Evolutionary conservation across 2,329 filamentous ascomycete genomes (phyloP).

Genomic region (Fusarium sp.): DNA sequence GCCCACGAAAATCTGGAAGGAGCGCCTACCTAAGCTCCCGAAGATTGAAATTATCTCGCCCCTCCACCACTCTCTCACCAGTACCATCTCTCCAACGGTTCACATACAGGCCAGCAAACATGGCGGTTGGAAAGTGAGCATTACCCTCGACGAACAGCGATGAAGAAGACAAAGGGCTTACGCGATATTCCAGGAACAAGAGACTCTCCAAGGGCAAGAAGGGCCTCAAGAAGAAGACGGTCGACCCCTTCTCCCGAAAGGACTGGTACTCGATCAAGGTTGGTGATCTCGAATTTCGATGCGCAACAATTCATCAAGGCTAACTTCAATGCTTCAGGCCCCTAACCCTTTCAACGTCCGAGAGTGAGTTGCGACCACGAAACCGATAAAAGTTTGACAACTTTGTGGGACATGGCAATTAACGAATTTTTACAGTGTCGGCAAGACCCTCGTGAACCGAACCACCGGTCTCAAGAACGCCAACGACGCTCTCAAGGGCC

Average conservation of each 20-base stretch:
- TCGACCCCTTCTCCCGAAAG: conserved; percentile 98
- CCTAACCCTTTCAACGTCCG: conserved; percentile 94
- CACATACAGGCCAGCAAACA: conserved; percentile 64
- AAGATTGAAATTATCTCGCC: conserved; percentile 57
- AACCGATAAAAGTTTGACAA: conserved; percentile 21
- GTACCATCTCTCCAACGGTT: conserved; percentile 57
- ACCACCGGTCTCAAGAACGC: conserved; percentile 99
- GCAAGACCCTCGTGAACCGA: conserved; percentile 99
- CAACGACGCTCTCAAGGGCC: conserved; percentile 98
- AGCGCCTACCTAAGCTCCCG: conserved; percentile 48
- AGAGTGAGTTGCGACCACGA: conserved; percentile 78
- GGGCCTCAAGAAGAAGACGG: conserved; percentile 99
- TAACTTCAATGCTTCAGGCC: conserved; percentile 66
- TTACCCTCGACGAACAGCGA: conserved; percentile 20
- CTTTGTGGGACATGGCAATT: conserved; percentile 33
- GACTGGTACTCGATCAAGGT: conserved; percentile 99
- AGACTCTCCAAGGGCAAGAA: conserved; percentile 99
- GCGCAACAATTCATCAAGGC: conserved; percentile 15
- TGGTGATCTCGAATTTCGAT: conserved; percentile 29
- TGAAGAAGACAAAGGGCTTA: conserved; percentile 38
- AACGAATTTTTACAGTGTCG: conserved; percentile 76
- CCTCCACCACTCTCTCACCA: conserved; percentile 56
- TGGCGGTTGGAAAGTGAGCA: conserved; percentile 71
- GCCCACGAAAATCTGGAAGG: no score
- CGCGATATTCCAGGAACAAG: conserved; percentile 81